Evolutionary conservation across 441 rosid genomes (phyloP).

Genomic region (Erysimum pusillum): DNA sequence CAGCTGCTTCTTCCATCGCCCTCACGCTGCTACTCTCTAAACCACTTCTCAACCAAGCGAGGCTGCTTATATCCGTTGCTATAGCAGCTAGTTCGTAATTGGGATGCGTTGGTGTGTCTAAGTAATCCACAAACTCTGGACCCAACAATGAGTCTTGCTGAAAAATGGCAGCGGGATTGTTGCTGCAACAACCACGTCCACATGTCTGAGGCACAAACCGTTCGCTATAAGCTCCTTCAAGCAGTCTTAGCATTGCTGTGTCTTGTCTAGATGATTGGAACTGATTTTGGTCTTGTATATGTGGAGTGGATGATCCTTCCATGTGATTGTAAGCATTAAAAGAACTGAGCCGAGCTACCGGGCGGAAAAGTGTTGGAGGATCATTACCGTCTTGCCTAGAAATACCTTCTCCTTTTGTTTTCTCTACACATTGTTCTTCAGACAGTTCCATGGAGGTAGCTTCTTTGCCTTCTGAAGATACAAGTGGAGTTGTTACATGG

Average conservation of each 20-base stretch:
- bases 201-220: slow-evolving; percentile 73
- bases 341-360: slow-evolving; percentile 74
- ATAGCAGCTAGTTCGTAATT: slow-evolving; percentile 83
- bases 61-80: slow-evolving; percentile 82
- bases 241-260: slow-evolving; percentile 62
- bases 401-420: slow-evolving; percentile 43
- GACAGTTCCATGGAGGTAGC: slow-evolving; percentile 55
- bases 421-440: slow-evolving; percentile 56
- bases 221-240: slow-evolving; percentile 65
- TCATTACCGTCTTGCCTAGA: slow-evolving; percentile 53
- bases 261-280: slow-evolving; percentile 59
- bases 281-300: slow-evolving; percentile 47
- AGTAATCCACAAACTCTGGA: slow-evolving; percentile 82
- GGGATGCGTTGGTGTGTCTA: slow-evolving; percentile 70
- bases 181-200: slow-evolving; percentile 72
- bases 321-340: slow-evolving; percentile 55
- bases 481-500: slow-evolving; percentile 60
- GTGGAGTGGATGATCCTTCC: slow-evolving; percentile 51
- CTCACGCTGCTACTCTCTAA: slow-evolving; percentile 64
- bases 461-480: slow-evolving; percentile 67
- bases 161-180: slow-evolving; percentile 28
- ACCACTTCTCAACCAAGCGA: slow-evolving; percentile 90
- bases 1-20: slow-evolving; percentile 58
- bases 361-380: slow-evolving; percentile 68
- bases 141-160: slow-evolving; percentile 66